Evolutionary conservation across 106 monocot species (phyloP).

Genomic region (Dendrobium chrysotoxum): DNA sequence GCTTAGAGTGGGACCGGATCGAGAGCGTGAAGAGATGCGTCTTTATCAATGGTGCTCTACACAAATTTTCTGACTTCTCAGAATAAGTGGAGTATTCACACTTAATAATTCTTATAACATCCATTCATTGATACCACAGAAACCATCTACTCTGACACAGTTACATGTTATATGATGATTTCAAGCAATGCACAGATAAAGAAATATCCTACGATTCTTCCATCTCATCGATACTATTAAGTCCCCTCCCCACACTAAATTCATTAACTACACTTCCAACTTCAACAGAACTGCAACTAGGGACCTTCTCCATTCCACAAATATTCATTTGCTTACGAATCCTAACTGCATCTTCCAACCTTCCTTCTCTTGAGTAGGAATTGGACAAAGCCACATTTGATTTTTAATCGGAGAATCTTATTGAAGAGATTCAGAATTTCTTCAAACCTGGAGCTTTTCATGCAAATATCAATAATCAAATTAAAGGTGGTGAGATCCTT

Average conservation of each 20-base stretch:
- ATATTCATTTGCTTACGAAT: conserved; percentile 5
- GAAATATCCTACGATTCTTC: no score
- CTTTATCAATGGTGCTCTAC: no score
- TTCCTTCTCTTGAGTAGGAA: conserved; percentile 6
- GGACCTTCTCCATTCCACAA: conserved; percentile 10
- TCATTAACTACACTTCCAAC: conserved; percentile 9
- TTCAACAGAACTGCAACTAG: conserved; percentile 15
- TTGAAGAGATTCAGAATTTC: conserved; percentile 4
- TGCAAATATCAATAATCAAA: conserved; percentile 7
- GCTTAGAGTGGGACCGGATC: no score
- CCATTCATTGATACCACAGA: no score
- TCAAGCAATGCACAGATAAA: no score
- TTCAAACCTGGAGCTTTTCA: not conserved
- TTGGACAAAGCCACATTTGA: conserved; percentile 5
- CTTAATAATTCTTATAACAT: no score
- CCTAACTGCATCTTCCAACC: conserved; percentile 4
- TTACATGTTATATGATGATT: no score
- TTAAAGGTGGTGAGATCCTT: conserved; percentile 8
- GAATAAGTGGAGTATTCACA: no score
- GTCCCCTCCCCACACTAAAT: conserved; percentile 8
- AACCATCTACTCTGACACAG: no score
- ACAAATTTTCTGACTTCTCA: no score
- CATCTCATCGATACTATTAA: conserved; percentile 5
- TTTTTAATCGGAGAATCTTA: not conserved
- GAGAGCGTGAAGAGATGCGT: no score